Base-by-base conservation (phyloP, 208 protist species). In the Dictyostelium gargantuum region DNA sequence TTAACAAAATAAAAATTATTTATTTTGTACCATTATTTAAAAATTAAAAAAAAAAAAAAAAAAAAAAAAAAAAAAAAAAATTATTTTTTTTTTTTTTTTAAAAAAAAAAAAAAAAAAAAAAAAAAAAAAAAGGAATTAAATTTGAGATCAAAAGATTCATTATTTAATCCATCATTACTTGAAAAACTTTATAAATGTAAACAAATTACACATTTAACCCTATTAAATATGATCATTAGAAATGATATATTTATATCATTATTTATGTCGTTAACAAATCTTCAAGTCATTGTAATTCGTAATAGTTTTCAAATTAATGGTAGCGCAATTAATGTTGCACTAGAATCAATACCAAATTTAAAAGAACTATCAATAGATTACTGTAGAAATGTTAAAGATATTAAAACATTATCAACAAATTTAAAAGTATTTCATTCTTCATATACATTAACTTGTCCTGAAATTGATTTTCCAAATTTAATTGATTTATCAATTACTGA, bases 391-490 rank as follows among this genome's bases (percentile, higher is more conserved):
- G 80, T 76, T 42, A 4, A 2, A 15, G 21, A 58, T 26, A 75
- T 85, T n/a, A 61, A 29, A 29, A 29, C 26, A 15, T 8, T 19
- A 1, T 76, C 58, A 4, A 46, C n/a, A 15, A 56, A 9, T 15
- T 23, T 85, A 54, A 19, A 19, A 61, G 19, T 44, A n/a, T 56
- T 85, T 40, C 42, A 76, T 76, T 26, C 21, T 11, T 85, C 80
- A 23, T 19, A 85, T 29, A 85, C 63, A 0, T 26, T 13, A 42
- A 21, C 29, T 38, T 58, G 40, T 46, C 5, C 15, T 26, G 48
- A 85, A 58, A 70, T 85, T 29, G 1, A 56, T 50, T 75, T 85
- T 4, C 44, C 58, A 40, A 76, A 75, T 76, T 13, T 85, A 42
- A 32, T 11, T 42, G 9, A 21, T 42, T 38, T 85, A 32, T 74